Base-by-base conservation (phyloP, 192 early-diverging fungal species). In the Diversispora epigaea region DNA sequence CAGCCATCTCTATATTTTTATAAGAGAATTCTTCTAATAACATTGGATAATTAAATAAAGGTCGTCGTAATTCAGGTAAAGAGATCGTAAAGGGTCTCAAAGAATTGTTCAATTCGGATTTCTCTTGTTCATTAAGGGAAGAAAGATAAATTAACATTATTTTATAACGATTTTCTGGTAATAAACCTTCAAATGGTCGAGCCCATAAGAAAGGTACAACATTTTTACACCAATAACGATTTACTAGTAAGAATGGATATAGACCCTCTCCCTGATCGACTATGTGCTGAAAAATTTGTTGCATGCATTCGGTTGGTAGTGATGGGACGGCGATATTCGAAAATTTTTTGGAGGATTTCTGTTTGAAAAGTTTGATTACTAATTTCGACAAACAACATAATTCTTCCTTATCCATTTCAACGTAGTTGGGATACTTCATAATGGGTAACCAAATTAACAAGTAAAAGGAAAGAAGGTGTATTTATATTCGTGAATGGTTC, bases 281-380 rank as follows among this genome's bases (percentile, higher is more conserved):
- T n/a, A 64, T 64, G 44, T 64, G 14, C 19, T 64, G 41, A 64
- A 64, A 43, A 19, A 64, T 64, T 15, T 10, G 32, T 64, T 64
- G 40, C 62, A 64, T 64, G n/a, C 62, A 64, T 43, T 64, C 62
- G 2, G 62, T 64, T 64, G 62, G 62, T n/a, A 64, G 43, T 9
- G 4, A 15, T 15, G 62, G 62, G 4, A 12, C 50, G 7, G 6
- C 2, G 4, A 43, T 15, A 44, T 14, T 60, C 25, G 57, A 10
- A 19, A 21, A 58, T 17, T 32, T 63, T 8, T 64, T 44, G 2
- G 50, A 1, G 12, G 50, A 1, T 54, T 54, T 11, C 4, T 14
- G 12, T 17, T 4, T 17, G 12, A 54, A 54, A 17, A 54, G n/a
- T 11, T 54, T 54, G 50, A 54, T 17, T 54, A 54, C n/a, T 54